These are phyloP conservation scores for Pythium volutum DNA, from an alignment of 352 stramenopile species.

Conservation along the genomic window DNA sequence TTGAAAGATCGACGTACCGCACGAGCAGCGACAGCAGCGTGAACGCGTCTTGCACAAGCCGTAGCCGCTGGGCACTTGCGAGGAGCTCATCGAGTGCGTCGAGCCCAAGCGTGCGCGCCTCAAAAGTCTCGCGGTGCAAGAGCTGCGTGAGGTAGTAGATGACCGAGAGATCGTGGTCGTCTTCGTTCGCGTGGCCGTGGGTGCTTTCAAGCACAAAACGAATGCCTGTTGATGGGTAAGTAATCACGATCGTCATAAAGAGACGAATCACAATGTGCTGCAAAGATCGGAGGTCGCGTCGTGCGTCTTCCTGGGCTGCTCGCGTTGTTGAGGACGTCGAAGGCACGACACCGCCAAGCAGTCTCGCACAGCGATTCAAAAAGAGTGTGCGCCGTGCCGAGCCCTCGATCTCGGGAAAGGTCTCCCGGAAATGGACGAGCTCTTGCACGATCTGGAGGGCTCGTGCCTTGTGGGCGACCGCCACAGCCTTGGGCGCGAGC, in stretches of 20 bases:
- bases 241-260: conserved; percentile 49
- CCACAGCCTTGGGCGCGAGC: conserved; percentile 25
- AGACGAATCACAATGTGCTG: conserved; percentile 59
- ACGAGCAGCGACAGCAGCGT: conserved; percentile 51
- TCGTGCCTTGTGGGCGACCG: conserved; percentile 18
- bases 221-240: conserved; percentile 56
- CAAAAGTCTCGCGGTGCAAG: conserved; percentile 59
- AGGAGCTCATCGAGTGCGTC: conserved; percentile 31
- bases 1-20: conserved; percentile 61
- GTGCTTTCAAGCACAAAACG: conserved; percentile 73
- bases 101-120: conserved; percentile 34
- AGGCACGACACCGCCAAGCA: conserved; percentile 32
- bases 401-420: conserved; percentile 25
- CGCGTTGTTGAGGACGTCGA: neutral
- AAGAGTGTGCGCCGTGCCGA: conserved; percentile 35
- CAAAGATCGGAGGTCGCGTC: conserved; percentile 25
- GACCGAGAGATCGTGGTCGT: conserved; percentile 50
- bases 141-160: conserved; percentile 65
- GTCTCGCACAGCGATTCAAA: conserved; percentile 70
- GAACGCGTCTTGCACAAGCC: conserved; percentile 58
- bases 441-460: conserved; percentile 20
- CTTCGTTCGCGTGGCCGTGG: conserved; percentile 41
- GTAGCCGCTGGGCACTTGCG: conserved; percentile 26
- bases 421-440: conserved; percentile 23
- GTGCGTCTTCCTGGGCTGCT: conserved; percentile 12